Evolutionary conservation across 208 protist species (phyloP), one percentile per base, ranked within the genome.

Genomic region (Wallacemonas sp.): DNA sequence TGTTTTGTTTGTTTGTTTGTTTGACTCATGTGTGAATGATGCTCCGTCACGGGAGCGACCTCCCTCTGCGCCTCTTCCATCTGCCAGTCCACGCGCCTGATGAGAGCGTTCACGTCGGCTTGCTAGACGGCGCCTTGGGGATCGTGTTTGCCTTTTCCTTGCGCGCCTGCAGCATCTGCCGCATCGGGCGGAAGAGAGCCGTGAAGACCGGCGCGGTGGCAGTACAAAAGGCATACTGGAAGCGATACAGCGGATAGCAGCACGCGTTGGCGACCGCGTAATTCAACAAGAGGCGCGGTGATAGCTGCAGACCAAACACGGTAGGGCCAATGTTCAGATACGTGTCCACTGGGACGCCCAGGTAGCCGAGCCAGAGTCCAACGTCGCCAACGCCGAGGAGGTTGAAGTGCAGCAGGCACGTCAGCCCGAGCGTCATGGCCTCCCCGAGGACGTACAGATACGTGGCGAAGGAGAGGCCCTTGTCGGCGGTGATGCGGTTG

Each of bases 401-500:
- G 48, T 87, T 72, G 16, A 63, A 81, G 66, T 95, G 83, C 11
- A 95, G 64, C 0, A 83, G 64, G 50, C 83, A 86, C 20, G 85
- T 76, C 2, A 92, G 45, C 1, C 26, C 33, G 2, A 86, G 44
- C 14, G 84, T 87, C 29, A 83, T 72, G 25, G 70, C 81, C 68
- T 95, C 90, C 8, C 85, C 87, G 33, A 93, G 22, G 11, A 89
- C 50, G 68, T 93, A 93, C 20, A 91, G 67, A 59, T 86, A 89
- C 0, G 75, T 18, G 0, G 87, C 72, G 45, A 91, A 88, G 26
- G 65, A 64, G 29, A 88, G 62, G 20, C 90, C 90, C 29, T 67
- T 57, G 48, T 87, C 65, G 12, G 63, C 32, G 5, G 72, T 52
- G 2, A 93, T 54, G n/a, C 86, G 82, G 45, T 89, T 91, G 62